phyloP scores from a whole-genome alignment of 768 basidiomycete genomes.

The Termitomyces sp. region DNA sequence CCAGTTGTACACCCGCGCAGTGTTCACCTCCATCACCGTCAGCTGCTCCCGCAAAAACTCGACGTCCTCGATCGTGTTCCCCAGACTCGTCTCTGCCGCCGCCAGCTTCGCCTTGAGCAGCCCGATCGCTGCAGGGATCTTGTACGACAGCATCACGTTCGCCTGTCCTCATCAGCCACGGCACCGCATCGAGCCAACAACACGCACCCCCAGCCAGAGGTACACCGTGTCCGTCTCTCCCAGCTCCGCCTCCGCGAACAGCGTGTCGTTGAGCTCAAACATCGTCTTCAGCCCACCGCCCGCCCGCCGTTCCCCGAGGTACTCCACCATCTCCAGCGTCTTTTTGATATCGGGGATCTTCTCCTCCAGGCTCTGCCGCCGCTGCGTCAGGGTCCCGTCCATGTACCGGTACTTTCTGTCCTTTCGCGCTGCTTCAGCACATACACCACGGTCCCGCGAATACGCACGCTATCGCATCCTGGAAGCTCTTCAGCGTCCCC shows the following conservation, averaged over 20 bases:
- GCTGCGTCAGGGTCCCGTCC: constrained; percentile 80
- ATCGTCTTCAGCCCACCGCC: constrained; percentile 53
- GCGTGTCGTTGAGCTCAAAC: constrained; percentile 94
- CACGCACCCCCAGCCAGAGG: constrained; percentile 96
- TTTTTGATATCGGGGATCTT: constrained; percentile 97
- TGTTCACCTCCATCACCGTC: constrained; percentile 95
- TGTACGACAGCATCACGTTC: constrained; percentile 96
- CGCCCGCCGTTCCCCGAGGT: constrained; percentile 66
- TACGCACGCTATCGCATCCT: constrained; percentile 91
- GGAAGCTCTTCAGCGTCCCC: constrained; percentile 68
- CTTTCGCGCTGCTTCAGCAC: constrained; percentile 32
- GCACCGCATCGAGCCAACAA: too few species aligned
- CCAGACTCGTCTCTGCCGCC: constrained; percentile 59
- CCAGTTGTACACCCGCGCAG: constrained; percentile 94
- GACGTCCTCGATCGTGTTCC: constrained; percentile 76
- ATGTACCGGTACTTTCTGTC: constrained; percentile 97
- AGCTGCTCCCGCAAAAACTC: constrained; percentile 93
- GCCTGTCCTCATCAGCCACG: constrained; percentile 62
- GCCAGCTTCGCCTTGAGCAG: constrained; percentile 72
- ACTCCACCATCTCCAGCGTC: constrained; percentile 87
- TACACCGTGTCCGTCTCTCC: constrained; percentile 86
- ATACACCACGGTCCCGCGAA: constrained; percentile 7
- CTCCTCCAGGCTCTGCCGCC: constrained; percentile 74
- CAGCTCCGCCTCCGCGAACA: constrained; percentile 87
- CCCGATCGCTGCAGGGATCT: constrained; percentile 66